Percentiles rank a stretch among this genome's conserved stretches.
Evolutionary conservation across 169 alveolate species (phyloP).

Genomic region (Cryptosporidium canis): DNA sequence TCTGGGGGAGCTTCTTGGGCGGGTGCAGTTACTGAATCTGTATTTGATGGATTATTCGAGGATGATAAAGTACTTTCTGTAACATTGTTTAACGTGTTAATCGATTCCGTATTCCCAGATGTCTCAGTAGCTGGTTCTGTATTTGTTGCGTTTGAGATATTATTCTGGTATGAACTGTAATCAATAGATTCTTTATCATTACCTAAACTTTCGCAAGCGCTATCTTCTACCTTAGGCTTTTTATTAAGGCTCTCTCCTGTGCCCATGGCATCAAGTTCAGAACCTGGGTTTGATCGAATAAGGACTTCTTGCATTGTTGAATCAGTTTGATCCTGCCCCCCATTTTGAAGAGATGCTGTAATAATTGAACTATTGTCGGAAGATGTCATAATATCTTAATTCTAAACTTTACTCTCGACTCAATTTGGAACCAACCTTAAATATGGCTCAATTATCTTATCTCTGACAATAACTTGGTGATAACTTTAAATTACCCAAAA

Average conservation of each 20-base stretch:
- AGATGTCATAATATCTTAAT: not conserved
- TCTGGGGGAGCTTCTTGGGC: conserved; percentile 25
- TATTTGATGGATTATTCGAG: not conserved
- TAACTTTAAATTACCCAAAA: not conserved
- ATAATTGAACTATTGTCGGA: not conserved
- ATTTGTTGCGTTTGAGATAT: not conserved
- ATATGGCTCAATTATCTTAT: not conserved
- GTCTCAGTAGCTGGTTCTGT: not conserved
- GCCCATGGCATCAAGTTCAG: not conserved
- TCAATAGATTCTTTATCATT: not conserved
- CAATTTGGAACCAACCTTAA: not conserved
- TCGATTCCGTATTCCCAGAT: not conserved
- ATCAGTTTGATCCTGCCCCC: not conserved
- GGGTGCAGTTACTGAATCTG: not conserved
- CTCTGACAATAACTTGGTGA: not conserved
- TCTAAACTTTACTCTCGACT: not conserved
- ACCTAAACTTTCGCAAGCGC: not conserved
- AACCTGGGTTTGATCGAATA: not conserved
- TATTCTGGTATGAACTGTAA: not conserved
- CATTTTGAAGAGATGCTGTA: not conserved
- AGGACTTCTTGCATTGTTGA: not conserved
- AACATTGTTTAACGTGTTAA: not conserved
- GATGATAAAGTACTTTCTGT: not conserved
- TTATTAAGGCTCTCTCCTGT: not conserved
- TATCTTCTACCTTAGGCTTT: not conserved